Evolutionary conservation across 2,329 filamentous ascomycete species (phyloP).

Genomic region (Microdochium nivale): DNA sequence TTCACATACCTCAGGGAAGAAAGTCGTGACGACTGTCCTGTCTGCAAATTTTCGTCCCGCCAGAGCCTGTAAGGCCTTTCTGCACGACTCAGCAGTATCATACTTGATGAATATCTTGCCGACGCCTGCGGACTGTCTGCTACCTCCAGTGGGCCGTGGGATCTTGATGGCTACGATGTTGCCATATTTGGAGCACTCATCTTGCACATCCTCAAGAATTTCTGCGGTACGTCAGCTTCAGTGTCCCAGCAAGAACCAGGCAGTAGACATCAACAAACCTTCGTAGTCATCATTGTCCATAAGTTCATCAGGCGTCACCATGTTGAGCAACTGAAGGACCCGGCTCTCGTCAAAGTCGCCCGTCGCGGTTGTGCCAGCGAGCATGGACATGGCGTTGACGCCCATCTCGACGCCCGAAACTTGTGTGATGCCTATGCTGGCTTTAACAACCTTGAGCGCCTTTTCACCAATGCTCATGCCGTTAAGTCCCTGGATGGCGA

Average conservation of each 20-base stretch:
- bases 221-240: conserved; percentile 48
- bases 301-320: conserved; percentile 94
- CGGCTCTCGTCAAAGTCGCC: conserved; percentile 66
- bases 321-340: conserved; percentile 90
- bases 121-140: conserved; percentile 77
- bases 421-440: conserved; percentile 90
- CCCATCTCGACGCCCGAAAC: conserved; percentile 88
- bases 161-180: conserved; percentile 83
- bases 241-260: conserved; percentile 2
- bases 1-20: conserved; percentile 74
- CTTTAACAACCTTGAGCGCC: conserved; percentile 75
- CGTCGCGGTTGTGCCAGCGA: conserved; percentile 77
- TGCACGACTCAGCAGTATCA: conserved; percentile 66
- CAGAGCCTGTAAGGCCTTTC: conserved; percentile 78
- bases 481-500: conserved; percentile 84
- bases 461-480: conserved; percentile 89
- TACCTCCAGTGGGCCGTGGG: conserved; percentile 75
- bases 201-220: conserved; percentile 89
- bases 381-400: conserved; percentile 95
- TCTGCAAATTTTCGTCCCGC: conserved; percentile 95
- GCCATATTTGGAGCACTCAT: conserved; percentile 91
- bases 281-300: conserved; percentile 93
- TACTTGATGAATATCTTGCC: conserved; percentile 99
- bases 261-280: conserved; percentile 44
- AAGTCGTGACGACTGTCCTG: conserved; percentile 91